A percentile compares a stretch with the other conserved stretches of the same genome.
phyloP scores from a whole-genome alignment of 345 rosid species.

The Murraya paniculata region DNA sequence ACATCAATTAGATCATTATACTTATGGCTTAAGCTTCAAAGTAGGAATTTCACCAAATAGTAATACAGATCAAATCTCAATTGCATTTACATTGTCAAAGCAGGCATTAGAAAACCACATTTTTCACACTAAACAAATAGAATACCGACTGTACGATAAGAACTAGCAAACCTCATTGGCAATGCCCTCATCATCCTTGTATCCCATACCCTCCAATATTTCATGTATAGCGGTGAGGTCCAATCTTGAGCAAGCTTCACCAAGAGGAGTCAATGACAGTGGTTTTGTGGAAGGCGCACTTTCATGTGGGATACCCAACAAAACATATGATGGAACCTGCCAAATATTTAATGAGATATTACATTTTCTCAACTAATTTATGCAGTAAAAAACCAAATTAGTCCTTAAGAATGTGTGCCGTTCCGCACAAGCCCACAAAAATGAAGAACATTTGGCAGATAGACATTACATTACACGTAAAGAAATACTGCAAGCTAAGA shows the following conservation, averaged over 20 bases:
- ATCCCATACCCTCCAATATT: constrained; percentile 75
- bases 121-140: background rate
- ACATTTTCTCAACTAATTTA: background rate
- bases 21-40: background rate
- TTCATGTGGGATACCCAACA: constrained; percentile 62
- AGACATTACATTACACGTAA: background rate
- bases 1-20: background rate
- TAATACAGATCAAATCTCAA: background rate
- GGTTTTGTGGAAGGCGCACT: constrained; percentile 41
- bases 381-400: background rate
- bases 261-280: constrained; percentile 61
- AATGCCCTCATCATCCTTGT: constrained; percentile 92
- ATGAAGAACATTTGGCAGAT: background rate
- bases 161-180: constrained; percentile 68
- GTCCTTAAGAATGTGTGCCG: background rate
- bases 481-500: background rate
- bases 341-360: constrained; percentile 22
- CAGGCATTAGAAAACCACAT: background rate
- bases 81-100: background rate
- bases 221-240: constrained; percentile 92
- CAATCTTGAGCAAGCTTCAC: constrained; percentile 79
- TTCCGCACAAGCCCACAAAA: background rate
- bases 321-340: constrained; percentile 64
- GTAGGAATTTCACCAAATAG: background rate
- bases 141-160: constrained; percentile 2